phyloP scores from a whole-genome alignment of 192 early-diverging fungal species.

The Pilobolus umbonatus region DNA sequence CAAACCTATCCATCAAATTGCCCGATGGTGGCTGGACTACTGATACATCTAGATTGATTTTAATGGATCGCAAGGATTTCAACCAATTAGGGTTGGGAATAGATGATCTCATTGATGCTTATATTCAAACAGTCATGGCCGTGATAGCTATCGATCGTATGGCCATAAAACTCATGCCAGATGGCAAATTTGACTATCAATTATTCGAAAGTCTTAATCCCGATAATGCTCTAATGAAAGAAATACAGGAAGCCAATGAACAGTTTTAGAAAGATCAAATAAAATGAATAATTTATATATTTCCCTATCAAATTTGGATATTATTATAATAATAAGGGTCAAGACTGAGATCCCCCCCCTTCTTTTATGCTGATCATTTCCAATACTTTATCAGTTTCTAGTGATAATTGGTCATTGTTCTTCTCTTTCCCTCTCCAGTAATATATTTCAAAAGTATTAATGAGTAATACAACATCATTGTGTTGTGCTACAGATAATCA shows the following conservation, averaged over 20 bases:
- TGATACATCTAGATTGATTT: conserved; percentile 71
- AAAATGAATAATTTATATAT: conserved; percentile 46
- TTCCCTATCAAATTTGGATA: conserved; percentile 33
- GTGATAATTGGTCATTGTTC: no score
- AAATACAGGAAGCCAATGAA: conserved; percentile 41
- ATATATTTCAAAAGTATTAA: no score
- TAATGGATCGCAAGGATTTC: conserved; percentile 93
- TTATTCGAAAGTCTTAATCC: conserved; percentile 58
- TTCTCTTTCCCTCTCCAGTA: no score
- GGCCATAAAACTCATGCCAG: conserved; percentile 49
- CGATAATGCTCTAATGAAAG: conserved; percentile 52
- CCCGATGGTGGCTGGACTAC: conserved; percentile 75
- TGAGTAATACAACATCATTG: no score
- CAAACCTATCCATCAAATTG: conserved; percentile 77
- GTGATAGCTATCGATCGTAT: conserved; percentile 86
- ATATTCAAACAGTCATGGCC: conserved; percentile 80
- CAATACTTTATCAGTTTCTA: no score
- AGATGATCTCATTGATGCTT: conserved; percentile 84
- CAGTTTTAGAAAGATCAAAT: conserved; percentile 31
- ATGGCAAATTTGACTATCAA: conserved; percentile 50
- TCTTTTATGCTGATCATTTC: no score
- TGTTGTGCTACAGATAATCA: no score
- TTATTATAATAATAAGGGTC: no score
- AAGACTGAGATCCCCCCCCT: no score
- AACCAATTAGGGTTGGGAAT: conserved; percentile 81